Evolutionary conservation across 2,329 filamentous ascomycete genomes (phyloP), one percentile per base, ranked within the genome.

Genomic region (Sporothrix mexicana): DNA sequence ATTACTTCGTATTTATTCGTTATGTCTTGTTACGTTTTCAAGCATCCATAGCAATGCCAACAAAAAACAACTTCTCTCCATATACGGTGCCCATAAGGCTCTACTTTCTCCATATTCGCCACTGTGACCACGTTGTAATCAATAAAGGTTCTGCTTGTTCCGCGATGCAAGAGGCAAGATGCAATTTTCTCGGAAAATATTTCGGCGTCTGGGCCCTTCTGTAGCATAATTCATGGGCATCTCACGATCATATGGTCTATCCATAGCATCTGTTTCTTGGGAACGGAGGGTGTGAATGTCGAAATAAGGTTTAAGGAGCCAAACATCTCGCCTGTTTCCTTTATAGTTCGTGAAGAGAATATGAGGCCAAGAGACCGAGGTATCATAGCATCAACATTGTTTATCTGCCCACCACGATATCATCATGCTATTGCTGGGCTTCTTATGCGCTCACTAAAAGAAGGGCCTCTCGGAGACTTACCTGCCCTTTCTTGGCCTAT

Each of bases 141-240:
- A n/a, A 51, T 51, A 23, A 51, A 67, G 64, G 45, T 51, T 67
- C 62, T 30, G 10, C 15, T 67, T 45, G 23, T 67, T 51, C 62
- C 64, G 45, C 30, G 15, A 67, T 67, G 43, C 23, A 10, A 49
- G 64, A 67, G 45, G 45, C 30, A 9, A 30, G 20, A 67, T 17
- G 51, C 17, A 17, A 30, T 30, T 8, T 67, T 36, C 3, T 67
- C 64, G 64, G 64, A 51, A 15, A 67, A 67, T 49, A 45, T 49
- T 67, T 36, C 13, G 12, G 4, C 20, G 10, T 10, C 12, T 51
- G 25, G 23, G 23, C 23, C 45, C 13, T 47, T 51, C 13, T 15
- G 20, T 25, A 3, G 51, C 51, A 55, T 55, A 25, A 25, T 12
- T 23, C 51, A 55, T 36, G 30, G 30, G 30, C 7, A 36, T 25